Percentiles rank a stretch among this genome's conserved stretches.
These are phyloP conservation scores for Flaveria ramosissima DNA, from an alignment of 129 eudicot species.

Conservation along the genomic window DNA sequence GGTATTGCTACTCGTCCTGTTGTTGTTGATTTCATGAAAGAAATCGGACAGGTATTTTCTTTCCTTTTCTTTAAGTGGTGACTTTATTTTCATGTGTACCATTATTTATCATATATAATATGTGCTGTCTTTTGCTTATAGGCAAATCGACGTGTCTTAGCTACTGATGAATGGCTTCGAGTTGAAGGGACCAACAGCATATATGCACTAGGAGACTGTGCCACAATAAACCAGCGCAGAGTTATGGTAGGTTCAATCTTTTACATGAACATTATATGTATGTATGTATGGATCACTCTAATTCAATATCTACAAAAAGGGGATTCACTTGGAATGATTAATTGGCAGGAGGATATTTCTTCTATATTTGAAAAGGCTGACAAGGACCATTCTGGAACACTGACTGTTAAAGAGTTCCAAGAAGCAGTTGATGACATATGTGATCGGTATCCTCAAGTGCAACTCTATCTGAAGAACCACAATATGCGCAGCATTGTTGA, in stretches of 20 bases:
- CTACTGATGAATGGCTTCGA: conserved; percentile 94
- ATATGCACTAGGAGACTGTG: conserved; percentile 89
- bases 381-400: conserved; percentile 76
- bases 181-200: conserved; percentile 67
- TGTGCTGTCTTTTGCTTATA: conserved; percentile 19
- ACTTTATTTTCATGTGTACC: not conserved
- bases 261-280: conserved; percentile 15
- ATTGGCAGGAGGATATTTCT: conserved; percentile 67
- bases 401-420: conserved; percentile 75
- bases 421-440: conserved; percentile 74
- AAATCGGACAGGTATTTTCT: conserved; percentile 69
- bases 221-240: conserved; percentile 80
- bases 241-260: conserved; percentile 57
- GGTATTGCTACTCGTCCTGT: conserved; percentile 96
- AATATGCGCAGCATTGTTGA: conserved; percentile 62
- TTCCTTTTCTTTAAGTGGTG: not conserved
- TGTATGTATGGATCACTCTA: conserved; percentile 21
- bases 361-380: conserved; percentile 80
- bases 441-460: conserved; percentile 82
- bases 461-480: conserved; percentile 66
- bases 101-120: not conserved
- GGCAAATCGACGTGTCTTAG: conserved; percentile 80
- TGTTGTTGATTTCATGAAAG: conserved; percentile 80
- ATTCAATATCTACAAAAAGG: not conserved
- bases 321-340: conserved; percentile 31